Evolutionary conservation across 768 basidiomycete species (phyloP), one percentile per base, ranked within the genome.

Genomic region (Calocera cornea): DNA sequence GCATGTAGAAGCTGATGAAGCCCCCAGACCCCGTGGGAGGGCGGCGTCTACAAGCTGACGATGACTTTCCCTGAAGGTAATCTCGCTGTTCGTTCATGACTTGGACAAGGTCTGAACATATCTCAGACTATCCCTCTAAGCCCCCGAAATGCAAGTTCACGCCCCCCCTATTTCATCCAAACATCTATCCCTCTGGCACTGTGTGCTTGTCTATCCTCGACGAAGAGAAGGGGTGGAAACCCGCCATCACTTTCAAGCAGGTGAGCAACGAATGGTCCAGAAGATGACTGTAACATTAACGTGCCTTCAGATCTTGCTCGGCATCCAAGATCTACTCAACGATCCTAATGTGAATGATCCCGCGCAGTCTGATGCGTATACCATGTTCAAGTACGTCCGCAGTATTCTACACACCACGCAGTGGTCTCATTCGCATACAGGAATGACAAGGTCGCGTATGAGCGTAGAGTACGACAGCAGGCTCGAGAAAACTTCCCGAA

Each of bases 191-290:
- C 0, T 98, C 95, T 34, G 97, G 97, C 29, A 99, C 97, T 22
- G 95, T 98, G 54, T 98, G 95, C 76, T 81, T 99, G 33, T 97
- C 95, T 12, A 99, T 99, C 74, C 79, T 99, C 66, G 95, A 98
- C 74, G 97, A 99, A 75, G 97, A 99, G 78, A 98, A 99, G 76
- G 88, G 88, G 1, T 99, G 97, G 97, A 97, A 97, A 75, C 94
- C 97, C 29, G 91, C 94, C 7, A 97, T 99, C 72, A 98, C 97
- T 1, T 94, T 99, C 79, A 99, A 98, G 77, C 97, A 98, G 83
- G 95, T 90, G 29, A 67, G 78, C 41, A 78, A 70, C 36, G 66
- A 54, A 40, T 38, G 2, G 54, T 34, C 63, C 64, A 7, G n/a
- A n/a, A n/a, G n/a, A n/a, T 36, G 0, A 1, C 41, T 34, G 41